Percentiles rank a stretch among this genome's conserved stretches.
These are phyloP conservation scores for Debaryomyces subglobosus DNA, from an alignment of 1,139 yeast species.

Conservation along the genomic window DNA sequence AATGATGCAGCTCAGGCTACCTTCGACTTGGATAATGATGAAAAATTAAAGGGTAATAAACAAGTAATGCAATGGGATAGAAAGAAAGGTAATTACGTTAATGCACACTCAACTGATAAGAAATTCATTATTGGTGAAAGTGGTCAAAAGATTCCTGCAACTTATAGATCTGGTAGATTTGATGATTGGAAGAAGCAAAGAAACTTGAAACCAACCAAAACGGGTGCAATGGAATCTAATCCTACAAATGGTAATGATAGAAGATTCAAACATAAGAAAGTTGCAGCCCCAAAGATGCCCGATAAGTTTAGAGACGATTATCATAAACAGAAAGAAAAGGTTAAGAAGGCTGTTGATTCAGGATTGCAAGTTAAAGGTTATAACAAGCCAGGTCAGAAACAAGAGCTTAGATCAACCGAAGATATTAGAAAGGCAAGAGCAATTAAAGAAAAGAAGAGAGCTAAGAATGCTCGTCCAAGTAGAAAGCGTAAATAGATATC, in stretches of 20 bases:
- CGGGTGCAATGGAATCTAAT: constrained; percentile 55
- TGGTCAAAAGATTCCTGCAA: constrained; percentile 92
- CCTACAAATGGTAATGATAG: constrained; percentile 34
- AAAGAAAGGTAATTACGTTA: constrained; percentile 88
- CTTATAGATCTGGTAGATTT: constrained; percentile 86
- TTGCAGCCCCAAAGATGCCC: constrained; percentile 84
- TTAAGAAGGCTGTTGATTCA: constrained; percentile 74
- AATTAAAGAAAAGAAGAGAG: constrained; percentile 68
- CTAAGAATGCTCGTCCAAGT: constrained; percentile 83
- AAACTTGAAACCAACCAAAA: constrained; percentile 54
- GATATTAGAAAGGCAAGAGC: constrained; percentile 80
- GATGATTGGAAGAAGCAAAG: constrained; percentile 87
- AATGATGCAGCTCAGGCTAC: constrained; percentile 84
- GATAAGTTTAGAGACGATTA: constrained; percentile 89
- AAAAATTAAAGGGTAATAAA: constrained; percentile 61
- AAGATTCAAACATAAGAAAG: constrained; percentile 72
- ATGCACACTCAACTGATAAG: constrained; percentile 76
- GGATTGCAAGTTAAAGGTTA: constrained; percentile 79
- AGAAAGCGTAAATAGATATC: constrained; percentile 27
- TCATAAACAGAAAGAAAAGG: constrained; percentile 80
- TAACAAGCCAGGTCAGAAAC: constrained; percentile 50
- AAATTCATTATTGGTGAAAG: constrained; percentile 93
- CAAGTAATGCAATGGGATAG: constrained; percentile 92
- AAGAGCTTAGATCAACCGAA: constrained; percentile 69
- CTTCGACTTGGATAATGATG: constrained; percentile 84